Evolutionary conservation across 768 basidiomycete species (phyloP), one percentile per base, ranked within the genome.

Genomic region (Russula griseocarnosa): DNA sequence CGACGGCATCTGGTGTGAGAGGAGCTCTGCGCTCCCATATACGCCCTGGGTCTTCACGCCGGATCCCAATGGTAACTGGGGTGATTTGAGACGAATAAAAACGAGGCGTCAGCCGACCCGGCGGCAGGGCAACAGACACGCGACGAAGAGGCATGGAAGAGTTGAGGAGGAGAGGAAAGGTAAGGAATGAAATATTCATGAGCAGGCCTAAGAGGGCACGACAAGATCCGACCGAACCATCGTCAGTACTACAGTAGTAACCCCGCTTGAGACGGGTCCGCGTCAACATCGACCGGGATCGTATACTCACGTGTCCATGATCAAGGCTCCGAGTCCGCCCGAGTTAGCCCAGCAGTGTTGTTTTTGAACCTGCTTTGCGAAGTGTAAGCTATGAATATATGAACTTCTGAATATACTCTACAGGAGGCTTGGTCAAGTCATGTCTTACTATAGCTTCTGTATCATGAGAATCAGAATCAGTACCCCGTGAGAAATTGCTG

Each of bases 1-100:
- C 73, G 34, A 95, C 87, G 7, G 82, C 85, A 5, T 82, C 81
- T 0, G 94, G 94, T 0, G 90, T 91, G 51, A 97, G 77, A 3
- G 94, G 93, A 34, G 82, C 85, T 20, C 94, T 81, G 10, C 94
- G 81, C 72, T 96, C 94, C 93, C 93, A 97, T 60, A 91, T 83
- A 57, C 94, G 78, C 34, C 74, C 67, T 0, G 89, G 86, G 71
- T 95, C 89, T 73, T 97, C 94, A 44, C 87, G 83, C 20, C 91
- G 78, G 28, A 88, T 79, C 22, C 86, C 86, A 16, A 88, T 66
- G 24, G 76, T 79, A 22, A 80, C 66, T 49, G 68, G 46, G 46
- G 53, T 11, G 44, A 28, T n/a, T 51, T 55, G 51, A 54, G 34
- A 47, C 34, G 51, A n/a, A 57, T 58, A 42, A 62, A 42, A 46